Evolutionary conservation across 805 yeast genomes (phyloP).

Genomic region (Hyphopichia homilentoma): DNA sequence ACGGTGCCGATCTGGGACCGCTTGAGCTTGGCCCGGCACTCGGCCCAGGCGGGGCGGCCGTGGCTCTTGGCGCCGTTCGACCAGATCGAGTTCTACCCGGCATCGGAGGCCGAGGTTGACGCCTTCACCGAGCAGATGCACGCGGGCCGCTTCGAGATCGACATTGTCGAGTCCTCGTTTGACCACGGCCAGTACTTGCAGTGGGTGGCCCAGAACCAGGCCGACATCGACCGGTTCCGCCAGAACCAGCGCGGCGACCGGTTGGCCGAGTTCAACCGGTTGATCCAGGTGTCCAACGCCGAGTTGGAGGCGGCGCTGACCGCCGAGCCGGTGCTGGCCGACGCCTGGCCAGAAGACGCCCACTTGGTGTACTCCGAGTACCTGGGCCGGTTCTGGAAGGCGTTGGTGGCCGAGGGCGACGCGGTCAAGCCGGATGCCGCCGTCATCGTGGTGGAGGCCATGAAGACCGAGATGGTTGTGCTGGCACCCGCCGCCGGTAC

Average conservation of each 20-base stretch:
- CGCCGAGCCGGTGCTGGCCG: conserved; percentile 40
- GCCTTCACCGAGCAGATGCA: conserved; percentile 64
- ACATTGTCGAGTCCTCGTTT: conserved; percentile 72
- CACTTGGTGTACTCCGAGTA: conserved; percentile 87
- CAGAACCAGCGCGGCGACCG: conserved; percentile 73
- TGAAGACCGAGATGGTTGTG: conserved; percentile 97
- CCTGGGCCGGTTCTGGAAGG: conserved; percentile 97
- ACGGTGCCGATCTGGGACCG: conserved; percentile 98
- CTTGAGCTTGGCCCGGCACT: conserved; percentile 68
- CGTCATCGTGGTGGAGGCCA: conserved; percentile 88
- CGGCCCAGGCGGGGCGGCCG: conserved; percentile 53
- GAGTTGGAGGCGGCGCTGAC: conserved; percentile 60
- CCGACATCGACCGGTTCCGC: conserved; percentile 67
- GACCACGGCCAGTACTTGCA: conserved; percentile 73
- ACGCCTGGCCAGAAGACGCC: conserved; percentile 71
- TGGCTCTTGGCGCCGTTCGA: conserved; percentile 93
- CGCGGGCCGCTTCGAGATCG: conserved; percentile 76
- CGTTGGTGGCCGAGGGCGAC: conserved; percentile 77
- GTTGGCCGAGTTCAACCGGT: conserved; percentile 76
- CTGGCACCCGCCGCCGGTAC: conserved; percentile 67
- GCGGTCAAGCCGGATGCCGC: conserved; percentile 71
- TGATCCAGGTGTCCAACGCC: conserved; percentile 77
- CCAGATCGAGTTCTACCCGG: conserved; percentile 93
- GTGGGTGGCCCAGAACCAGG: conserved; percentile 74
- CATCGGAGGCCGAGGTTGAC: conserved; percentile 78